Conservation (phyloP, 75 land plant genomes). For the Selaginella moellendorffii region DNA sequence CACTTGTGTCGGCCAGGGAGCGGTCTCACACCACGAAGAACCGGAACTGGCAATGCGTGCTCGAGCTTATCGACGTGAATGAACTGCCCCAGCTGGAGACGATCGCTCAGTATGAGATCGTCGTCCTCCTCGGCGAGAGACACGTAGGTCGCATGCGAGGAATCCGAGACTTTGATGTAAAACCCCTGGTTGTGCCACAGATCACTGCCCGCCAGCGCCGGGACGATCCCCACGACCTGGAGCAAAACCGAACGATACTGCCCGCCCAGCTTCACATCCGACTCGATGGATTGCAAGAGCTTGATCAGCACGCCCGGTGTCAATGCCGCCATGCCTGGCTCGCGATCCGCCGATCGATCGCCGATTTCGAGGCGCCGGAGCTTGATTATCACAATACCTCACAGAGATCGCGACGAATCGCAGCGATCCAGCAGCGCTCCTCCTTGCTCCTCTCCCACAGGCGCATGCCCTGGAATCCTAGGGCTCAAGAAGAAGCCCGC, state of each 20-base stretch:
- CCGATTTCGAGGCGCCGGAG: too few relatives aligned
- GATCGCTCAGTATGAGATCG: background rate
- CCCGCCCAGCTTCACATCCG: background rate
- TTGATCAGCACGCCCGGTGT: background rate
- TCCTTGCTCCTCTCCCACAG: too few relatives aligned
- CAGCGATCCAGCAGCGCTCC: too few relatives aligned
- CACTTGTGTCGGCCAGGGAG: slow-evolving; percentile 61
- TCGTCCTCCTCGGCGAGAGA: background rate
- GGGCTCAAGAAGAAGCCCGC: too few relatives aligned
- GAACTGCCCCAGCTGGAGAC: background rate
- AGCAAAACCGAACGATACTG: background rate
- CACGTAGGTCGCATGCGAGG: background rate
- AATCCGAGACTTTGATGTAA: background rate
- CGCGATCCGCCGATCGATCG: too few relatives aligned
- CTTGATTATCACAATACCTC: too few relatives aligned
- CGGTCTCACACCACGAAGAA: slow-evolving; percentile 25
- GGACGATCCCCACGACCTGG: background rate
- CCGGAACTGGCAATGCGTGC: background rate
- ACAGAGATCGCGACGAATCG: too few relatives aligned
- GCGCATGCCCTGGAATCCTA: too few relatives aligned
- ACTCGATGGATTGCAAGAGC: background rate
- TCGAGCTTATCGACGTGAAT: background rate
- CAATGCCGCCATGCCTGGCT: background rate
- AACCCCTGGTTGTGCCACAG: background rate
- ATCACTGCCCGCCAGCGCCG: background rate